Evolutionary conservation across 192 early-diverging fungal species (phyloP).

Genomic region (Podochytrium sp.): DNA sequence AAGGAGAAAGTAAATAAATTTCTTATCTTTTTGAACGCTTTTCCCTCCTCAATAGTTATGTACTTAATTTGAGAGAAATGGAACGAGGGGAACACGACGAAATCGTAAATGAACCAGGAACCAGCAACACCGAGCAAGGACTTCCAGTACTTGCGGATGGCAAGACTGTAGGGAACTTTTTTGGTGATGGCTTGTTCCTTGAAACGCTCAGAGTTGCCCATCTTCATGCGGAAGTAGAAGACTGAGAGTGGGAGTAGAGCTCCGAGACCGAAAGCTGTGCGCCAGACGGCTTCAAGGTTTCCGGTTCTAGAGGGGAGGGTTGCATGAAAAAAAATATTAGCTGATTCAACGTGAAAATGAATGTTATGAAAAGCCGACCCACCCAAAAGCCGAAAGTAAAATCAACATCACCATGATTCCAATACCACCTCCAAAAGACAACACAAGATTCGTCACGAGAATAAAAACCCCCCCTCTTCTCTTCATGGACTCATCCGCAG

Average conservation of each 20-base stretch:
- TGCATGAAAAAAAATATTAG: too few species aligned
- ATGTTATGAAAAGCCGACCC: too few species aligned
- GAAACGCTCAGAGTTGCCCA: conserved; percentile 56
- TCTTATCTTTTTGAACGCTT: too few species aligned
- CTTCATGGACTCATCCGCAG: conserved; percentile 45
- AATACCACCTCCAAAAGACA: not conserved
- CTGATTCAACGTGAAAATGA: too few species aligned
- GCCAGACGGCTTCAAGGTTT: conserved; percentile 45
- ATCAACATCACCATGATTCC: conserved; percentile 13
- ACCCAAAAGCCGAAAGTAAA: conserved; percentile 53
- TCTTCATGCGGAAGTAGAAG: conserved; percentile 56
- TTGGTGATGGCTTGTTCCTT: conserved; percentile 50
- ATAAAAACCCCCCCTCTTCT: conserved; percentile 24
- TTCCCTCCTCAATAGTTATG: too few species aligned
- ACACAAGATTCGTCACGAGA: conserved; percentile 29
- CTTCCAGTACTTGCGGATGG: conserved; percentile 57
- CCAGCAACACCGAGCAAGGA: conserved; percentile 53
- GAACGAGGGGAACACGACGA: conserved; percentile 43
- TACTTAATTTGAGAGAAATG: too few species aligned
- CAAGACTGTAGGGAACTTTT: conserved; percentile 56
- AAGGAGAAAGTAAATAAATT: too few species aligned
- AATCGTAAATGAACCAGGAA: conserved; percentile 55
- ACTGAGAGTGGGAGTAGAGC: conserved; percentile 19
- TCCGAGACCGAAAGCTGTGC: conserved; percentile 58
- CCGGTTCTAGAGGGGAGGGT: too few species aligned